phyloP scores from a whole-genome alignment of 805 yeast genomes.

The Yarrowia osloensis region DNA sequence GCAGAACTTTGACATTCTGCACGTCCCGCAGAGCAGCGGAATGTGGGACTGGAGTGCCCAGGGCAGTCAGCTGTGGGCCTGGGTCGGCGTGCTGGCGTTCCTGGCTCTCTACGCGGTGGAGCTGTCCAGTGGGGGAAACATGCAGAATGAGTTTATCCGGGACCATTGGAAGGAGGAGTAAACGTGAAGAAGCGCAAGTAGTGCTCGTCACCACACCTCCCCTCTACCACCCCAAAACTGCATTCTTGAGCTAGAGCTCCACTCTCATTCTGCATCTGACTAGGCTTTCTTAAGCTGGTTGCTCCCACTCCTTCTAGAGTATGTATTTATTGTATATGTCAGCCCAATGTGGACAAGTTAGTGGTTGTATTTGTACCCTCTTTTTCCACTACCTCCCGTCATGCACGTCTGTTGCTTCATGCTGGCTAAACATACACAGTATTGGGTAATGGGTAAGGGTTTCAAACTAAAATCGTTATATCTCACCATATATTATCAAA shows the following conservation, averaged over 20 bases:
- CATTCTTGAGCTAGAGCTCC: neutral
- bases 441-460: too few relatives aligned
- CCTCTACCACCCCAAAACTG: neutral
- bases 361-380: too few relatives aligned
- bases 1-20: slow-evolving; percentile 76
- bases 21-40: slow-evolving; percentile 3
- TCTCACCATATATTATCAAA: too few relatives aligned
- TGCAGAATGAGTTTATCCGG: slow-evolving; percentile 26
- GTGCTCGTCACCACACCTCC: too few relatives aligned
- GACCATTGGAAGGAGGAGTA: slow-evolving; percentile 26
- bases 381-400: too few relatives aligned
- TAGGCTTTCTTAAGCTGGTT: neutral
- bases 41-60: slow-evolving; percentile 31
- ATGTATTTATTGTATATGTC: slow-evolving; percentile 20
- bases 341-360: neutral
- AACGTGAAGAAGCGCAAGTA: too few relatives aligned
- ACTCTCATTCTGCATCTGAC: slow-evolving; percentile 6
- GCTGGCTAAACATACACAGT: too few relatives aligned
- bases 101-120: slow-evolving; percentile 80
- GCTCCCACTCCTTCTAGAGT: slow-evolving; percentile 18
- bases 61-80: slow-evolving; percentile 92
- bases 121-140: slow-evolving; percentile 47
- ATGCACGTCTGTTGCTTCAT: too few relatives aligned
- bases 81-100: slow-evolving; percentile 87
- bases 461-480: too few relatives aligned